A percentile compares a stretch with the other conserved stretches of the same genome.
Evolutionary conservation across 1,284 basidiomycete genomes (phyloP).

Genomic region (Leccinum griseonigrum): DNA sequence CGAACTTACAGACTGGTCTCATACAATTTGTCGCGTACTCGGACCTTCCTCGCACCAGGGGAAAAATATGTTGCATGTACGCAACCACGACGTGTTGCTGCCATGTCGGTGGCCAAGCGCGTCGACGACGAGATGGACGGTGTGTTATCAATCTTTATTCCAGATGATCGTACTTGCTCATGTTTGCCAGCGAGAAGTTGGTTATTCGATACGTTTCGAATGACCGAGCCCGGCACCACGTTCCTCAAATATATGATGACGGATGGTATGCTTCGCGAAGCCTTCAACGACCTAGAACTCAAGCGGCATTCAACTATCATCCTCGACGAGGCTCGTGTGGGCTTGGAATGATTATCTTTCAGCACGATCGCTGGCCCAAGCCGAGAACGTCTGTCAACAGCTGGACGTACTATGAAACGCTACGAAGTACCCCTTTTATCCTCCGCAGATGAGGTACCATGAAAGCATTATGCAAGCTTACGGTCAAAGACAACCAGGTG

Average conservation of each 20-base stretch:
- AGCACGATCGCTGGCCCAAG: too few relatives aligned
- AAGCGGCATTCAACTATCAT: slow-evolving; percentile 95
- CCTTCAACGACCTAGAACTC: slow-evolving; percentile 93
- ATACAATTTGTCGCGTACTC: slow-evolving; percentile 90
- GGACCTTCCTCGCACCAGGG: slow-evolving; percentile 86
- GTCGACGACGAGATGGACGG: slow-evolving; percentile 99
- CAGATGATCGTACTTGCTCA: slow-evolving; percentile 2
- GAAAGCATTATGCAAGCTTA: too few relatives aligned
- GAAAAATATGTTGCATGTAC: slow-evolving; percentile 94
- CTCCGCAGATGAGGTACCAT: too few relatives aligned
- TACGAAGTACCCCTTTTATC: too few relatives aligned
- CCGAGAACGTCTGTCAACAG: too few relatives aligned
- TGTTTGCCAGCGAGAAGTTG: slow-evolving; percentile 69
- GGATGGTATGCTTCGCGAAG: slow-evolving; percentile 97
- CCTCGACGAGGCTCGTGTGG: slow-evolving; percentile 84
- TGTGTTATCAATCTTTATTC: slow-evolving; percentile 36
- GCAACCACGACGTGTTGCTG: slow-evolving; percentile 95
- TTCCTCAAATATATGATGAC: slow-evolving; percentile 99
- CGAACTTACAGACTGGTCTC: slow-evolving; percentile 26
- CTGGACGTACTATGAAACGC: too few relatives aligned
- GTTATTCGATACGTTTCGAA: slow-evolving; percentile 99
- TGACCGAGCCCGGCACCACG: slow-evolving; percentile 88
- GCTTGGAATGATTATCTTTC: too few relatives aligned
- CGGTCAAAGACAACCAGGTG: too few relatives aligned
- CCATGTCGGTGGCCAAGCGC: slow-evolving; percentile 97